These are phyloP conservation scores for Dothideomycetes sp. DNA, from an alignment of 2,329 filamentous ascomycete genomes.

Conservation along the genomic window DNA sequence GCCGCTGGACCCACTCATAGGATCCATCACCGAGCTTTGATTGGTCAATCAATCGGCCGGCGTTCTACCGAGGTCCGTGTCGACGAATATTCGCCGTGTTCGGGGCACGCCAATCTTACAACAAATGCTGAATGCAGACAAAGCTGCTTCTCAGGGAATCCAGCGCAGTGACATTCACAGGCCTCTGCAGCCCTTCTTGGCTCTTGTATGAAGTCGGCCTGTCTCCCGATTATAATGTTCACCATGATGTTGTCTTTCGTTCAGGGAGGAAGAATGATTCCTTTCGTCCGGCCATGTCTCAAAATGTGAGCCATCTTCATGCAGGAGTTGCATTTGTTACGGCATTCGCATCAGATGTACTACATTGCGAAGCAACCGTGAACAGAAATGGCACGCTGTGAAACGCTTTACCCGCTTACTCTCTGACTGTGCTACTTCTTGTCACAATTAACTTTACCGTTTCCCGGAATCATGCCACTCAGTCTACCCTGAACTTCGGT, in stretches of 20 bases:
- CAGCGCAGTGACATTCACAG: neutral
- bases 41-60: too few species aligned
- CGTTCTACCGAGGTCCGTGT: neutral
- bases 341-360: neutral
- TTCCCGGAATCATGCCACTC: neutral
- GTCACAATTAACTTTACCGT: neutral
- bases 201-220: too few species aligned
- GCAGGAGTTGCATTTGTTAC: neutral
- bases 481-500: too few species aligned
- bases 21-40: too few species aligned
- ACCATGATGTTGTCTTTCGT: too few species aligned
- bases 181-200: too few species aligned
- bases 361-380: neutral
- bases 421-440: neutral
- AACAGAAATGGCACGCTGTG: neutral
- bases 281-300: too few species aligned
- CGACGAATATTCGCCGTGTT: neutral
- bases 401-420: neutral
- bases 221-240: too few species aligned
- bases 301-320: too few species aligned
- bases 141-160: neutral
- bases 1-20: neutral
- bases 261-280: too few species aligned
- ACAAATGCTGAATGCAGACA: neutral
- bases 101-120: neutral